Evolutionary conservation across 2,329 filamentous ascomycete species (phyloP).

Genomic region (Arthrobotrys sinensis): DNA sequence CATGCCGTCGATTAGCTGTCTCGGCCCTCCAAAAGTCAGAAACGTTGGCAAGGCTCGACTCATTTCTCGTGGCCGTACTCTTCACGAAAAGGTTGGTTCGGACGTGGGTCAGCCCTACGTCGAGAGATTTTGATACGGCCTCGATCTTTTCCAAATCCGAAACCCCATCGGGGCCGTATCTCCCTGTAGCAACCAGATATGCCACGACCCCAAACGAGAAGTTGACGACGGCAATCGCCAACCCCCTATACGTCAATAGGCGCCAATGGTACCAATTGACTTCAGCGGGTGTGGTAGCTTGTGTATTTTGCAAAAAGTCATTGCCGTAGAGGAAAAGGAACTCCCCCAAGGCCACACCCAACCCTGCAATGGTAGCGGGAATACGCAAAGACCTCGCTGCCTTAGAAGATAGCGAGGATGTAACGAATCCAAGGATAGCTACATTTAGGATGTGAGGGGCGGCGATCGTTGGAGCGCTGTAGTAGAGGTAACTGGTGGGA

Average conservation of each 20-base stretch:
- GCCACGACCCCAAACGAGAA: conserved; percentile 76
- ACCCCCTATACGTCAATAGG: conserved; percentile 75
- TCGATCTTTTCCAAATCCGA: conserved; percentile 74
- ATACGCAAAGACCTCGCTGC: conserved; percentile 79
- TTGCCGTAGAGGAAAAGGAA: conserved; percentile 77
- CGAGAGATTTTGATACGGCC: conserved; percentile 69
- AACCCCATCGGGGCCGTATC: conserved; percentile 80
- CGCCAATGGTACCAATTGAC: conserved; percentile 82
- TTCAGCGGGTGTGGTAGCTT: conserved; percentile 76
- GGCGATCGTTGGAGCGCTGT: conserved; percentile 81
- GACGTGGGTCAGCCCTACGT: conserved; percentile 34
- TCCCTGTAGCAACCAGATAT: conserved; percentile 81
- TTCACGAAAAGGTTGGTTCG: conserved; percentile 48
- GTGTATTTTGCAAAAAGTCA: conserved; percentile 68
- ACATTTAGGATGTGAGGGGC: conserved; percentile 87
- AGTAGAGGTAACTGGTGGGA: conserved; percentile 81
- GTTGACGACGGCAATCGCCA: conserved; percentile 78
- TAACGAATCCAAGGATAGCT: conserved; percentile 79
- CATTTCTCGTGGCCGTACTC: conserved; percentile 41
- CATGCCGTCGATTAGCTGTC: conserved; percentile 24
- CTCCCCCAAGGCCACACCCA: conserved; percentile 76
- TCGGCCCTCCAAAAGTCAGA: conserved; percentile 48
- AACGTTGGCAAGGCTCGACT: conserved; percentile 9
- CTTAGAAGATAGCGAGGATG: conserved; percentile 76
- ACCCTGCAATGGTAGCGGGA: conserved; percentile 76